phyloP scores from a whole-genome alignment of 1,284 basidiomycete genomes.

The Athelia psychrophila region DNA sequence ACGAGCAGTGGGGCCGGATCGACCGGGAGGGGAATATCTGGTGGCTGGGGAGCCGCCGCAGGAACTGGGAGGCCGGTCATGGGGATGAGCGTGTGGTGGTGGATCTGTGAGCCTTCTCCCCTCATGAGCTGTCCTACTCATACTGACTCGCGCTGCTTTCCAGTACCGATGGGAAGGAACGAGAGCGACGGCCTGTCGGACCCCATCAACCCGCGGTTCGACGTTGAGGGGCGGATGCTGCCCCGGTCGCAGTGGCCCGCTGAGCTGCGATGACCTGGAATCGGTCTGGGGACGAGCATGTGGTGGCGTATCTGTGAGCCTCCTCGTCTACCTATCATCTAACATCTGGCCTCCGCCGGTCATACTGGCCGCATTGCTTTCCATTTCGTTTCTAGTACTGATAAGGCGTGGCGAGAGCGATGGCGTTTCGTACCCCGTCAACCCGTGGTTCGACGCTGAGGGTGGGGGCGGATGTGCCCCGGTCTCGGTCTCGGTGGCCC shows the following conservation, averaged over 20 bases:
- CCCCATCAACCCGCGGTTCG: conserved; percentile 72
- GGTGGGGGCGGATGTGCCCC: conserved; percentile 60
- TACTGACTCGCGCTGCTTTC: conserved; percentile 2
- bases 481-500: too few relatives aligned
- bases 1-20: conserved; percentile 74
- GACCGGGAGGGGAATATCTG: conserved; percentile 79
- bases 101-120: conserved; percentile 59
- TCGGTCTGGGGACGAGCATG: conserved; percentile 65
- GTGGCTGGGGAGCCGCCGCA: conserved; percentile 66
- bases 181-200: conserved; percentile 63
- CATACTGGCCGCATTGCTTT: too few relatives aligned
- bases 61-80: conserved; percentile 78
- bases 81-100: conserved; percentile 60
- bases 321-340: conserved; percentile 6
- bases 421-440: conserved; percentile 63
- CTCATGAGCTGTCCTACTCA: conserved; percentile 3
- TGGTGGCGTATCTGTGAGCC: conserved; percentile 72
- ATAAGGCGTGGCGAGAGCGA: conserved; percentile 56
- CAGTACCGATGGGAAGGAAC: conserved; percentile 68
- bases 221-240: conserved; percentile 63
- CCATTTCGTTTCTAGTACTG: conserved; percentile 53
- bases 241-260: conserved; percentile 69
- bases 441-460: conserved; percentile 70
- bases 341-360: conserved; percentile 1
- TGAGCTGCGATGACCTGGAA: conserved; percentile 46